Evolutionary conservation across 306 rosid species (phyloP).

Genomic region (Dalbergia oliveri): DNA sequence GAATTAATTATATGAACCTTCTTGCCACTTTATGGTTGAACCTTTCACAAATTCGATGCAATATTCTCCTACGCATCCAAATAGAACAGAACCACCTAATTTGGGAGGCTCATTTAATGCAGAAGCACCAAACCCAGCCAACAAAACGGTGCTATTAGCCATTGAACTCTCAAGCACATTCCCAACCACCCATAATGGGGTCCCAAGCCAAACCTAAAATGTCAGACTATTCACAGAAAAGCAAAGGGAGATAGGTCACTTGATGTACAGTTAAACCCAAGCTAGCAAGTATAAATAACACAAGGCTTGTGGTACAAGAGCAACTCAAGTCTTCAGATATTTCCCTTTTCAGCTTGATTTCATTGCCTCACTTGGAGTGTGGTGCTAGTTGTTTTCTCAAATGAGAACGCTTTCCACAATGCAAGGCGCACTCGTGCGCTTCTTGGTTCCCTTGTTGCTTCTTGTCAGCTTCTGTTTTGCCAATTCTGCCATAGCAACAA

Average conservation of each 20-base stretch:
- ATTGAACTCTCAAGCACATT: background rate
- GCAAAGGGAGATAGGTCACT: background rate
- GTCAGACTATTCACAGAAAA: background rate
- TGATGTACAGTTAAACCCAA: background rate
- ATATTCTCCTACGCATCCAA: background rate
- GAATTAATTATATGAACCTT: background rate
- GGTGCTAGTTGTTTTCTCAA: background rate
- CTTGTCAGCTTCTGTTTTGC: conserved; percentile 27
- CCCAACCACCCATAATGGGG: conserved; percentile 20
- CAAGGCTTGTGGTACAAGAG: background rate
- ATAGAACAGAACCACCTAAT: background rate
- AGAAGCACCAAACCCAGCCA: conserved; percentile 4
- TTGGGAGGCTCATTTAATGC: background rate
- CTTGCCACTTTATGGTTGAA: no score
- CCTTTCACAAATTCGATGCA: background rate
- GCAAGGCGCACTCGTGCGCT: conserved; percentile 27
- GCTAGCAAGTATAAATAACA: conserved; percentile 35
- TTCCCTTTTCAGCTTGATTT: background rate
- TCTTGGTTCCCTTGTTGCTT: conserved; percentile 43
- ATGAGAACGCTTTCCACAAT: conserved; percentile 26
- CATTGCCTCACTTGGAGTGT: background rate
- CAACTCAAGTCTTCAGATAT: conserved; percentile 18
- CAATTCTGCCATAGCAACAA: conserved; percentile 32
- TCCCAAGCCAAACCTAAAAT: background rate
- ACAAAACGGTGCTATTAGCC: conserved; percentile 3